Base-by-base conservation (phyloP, 306 rosid genomes). In the Corylus heterophylla region DNA sequence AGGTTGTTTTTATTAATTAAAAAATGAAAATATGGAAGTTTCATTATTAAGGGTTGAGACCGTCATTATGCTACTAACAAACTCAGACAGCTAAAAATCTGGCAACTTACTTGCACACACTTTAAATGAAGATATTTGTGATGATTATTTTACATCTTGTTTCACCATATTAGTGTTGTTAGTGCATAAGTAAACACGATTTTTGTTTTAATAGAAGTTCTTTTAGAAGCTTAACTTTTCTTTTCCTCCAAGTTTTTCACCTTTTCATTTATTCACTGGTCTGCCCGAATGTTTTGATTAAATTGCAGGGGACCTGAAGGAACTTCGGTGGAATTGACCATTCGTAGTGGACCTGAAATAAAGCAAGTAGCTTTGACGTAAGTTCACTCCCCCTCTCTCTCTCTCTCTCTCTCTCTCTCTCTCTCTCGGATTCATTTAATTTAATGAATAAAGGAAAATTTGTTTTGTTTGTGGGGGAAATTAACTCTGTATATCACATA, bases 281-380 rank as follows among this genome's bases (percentile, higher is more conserved):
- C 76, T 77, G 76, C 45, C 81, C 87, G 45, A 74, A 82, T 45
- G 81, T 78, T 81, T 69, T 67, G 82, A 83, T 68, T 42, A 75
- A 85, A 70, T 74, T 79, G 44, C 90, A 95, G 99, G 90, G 99
- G 99, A 74, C 78, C 96, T 51, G 96, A 93, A 79, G 97, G 99
- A 83, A 95, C 94, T 87, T 74, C 88, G 12, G 96, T 95, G 84
- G 86, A 89, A 75, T 85, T 95, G 85, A 90, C 97, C 18, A 82
- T 95, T 87, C 88, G 76, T 35, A 92, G 94, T 86, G 98, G 99
- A 71, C 76, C 82, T 39, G 95, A 90, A 54, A 79, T 86, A 77
- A 95, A 90, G 89, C 88, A 86, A 79, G 77, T 95, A 58, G 82
- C 79, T 76, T 83, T 95, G 62, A 80, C 37, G 99, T 93, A 81